Percentiles rank a stretch among this genome's conserved stretches.
Evolutionary conservation across 352 stramenopile species (phyloP).

Genomic region (Saprolegnia parasitica): DNA sequence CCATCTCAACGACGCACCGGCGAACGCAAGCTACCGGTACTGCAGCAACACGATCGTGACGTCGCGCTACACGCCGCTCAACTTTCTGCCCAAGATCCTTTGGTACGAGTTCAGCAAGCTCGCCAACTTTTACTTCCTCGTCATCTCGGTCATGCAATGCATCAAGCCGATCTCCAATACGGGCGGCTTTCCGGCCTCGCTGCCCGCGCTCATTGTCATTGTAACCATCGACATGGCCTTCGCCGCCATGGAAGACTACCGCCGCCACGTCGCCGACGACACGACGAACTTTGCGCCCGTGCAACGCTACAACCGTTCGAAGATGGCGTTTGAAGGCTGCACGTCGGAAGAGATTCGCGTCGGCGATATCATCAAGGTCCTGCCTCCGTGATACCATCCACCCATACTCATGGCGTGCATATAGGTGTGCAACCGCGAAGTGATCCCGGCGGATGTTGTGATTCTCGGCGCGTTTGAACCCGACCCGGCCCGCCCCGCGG

Average conservation of each 20-base stretch:
- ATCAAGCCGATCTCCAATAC: slow-evolving; percentile 92
- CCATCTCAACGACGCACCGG: slow-evolving; percentile 58
- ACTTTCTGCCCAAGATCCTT: slow-evolving; percentile 88
- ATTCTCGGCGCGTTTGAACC: slow-evolving; percentile 81
- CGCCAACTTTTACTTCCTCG: slow-evolving; percentile 92
- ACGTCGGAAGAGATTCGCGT: slow-evolving; percentile 79
- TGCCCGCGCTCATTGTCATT: slow-evolving; percentile 90
- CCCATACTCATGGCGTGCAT: background rate
- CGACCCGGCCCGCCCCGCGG: slow-evolving; percentile 52
- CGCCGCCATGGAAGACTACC: slow-evolving; percentile 86
- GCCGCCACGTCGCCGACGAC: slow-evolving; percentile 83
- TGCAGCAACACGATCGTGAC: slow-evolving; percentile 82
- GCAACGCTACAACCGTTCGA: slow-evolving; percentile 35
- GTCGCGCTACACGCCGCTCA: slow-evolving; percentile 87
- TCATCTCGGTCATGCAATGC: slow-evolving; percentile 89
- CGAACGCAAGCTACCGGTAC: slow-evolving; percentile 57
- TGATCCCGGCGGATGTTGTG: slow-evolving; percentile 81
- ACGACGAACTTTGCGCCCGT: slow-evolving; percentile 78
- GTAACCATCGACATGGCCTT: slow-evolving; percentile 92
- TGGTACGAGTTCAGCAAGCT: slow-evolving; percentile 89
- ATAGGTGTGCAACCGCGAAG: slow-evolving; percentile 56
- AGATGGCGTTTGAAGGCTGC: slow-evolving; percentile 49
- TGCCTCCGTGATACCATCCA: background rate
- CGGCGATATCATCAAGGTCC: slow-evolving; percentile 83
- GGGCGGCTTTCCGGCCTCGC: slow-evolving; percentile 81